Evolutionary conservation across 306 rosid species (phyloP).

Genomic region (Macrotyloma uniflorum): DNA sequence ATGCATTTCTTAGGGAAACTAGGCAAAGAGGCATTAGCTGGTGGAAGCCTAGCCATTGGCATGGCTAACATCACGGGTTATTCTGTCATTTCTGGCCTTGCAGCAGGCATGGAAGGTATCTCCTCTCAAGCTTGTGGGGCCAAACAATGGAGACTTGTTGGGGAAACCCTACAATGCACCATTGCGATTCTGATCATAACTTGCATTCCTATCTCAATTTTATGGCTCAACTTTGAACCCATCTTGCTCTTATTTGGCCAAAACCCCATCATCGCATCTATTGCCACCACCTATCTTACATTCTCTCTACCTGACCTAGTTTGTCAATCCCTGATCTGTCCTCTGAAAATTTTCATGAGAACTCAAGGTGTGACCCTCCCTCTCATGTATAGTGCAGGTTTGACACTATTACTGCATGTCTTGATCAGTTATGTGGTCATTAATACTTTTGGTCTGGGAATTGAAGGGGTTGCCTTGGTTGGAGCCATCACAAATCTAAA

Average conservation of each 20-base stretch:
- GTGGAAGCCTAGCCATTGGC: slow-evolving; percentile 54
- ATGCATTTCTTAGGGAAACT: slow-evolving; percentile 52
- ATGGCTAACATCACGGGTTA: slow-evolving; percentile 53
- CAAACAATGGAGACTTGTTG: slow-evolving; percentile 40
- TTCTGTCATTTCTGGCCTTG: slow-evolving; percentile 53
- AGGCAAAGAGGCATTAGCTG: slow-evolving; percentile 42
- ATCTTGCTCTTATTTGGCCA: slow-evolving; percentile 36
- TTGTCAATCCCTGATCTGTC: slow-evolving; percentile 45
- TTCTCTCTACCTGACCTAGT: slow-evolving; percentile 49
- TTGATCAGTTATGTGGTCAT: slow-evolving; percentile 15
- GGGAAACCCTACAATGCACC: slow-evolving; percentile 49
- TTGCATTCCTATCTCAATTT: slow-evolving; percentile 40
- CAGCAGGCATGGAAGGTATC: slow-evolving; percentile 58
- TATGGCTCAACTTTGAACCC: slow-evolving; percentile 40
- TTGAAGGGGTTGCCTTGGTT: slow-evolving; percentile 45
- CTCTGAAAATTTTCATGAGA: slow-evolving; percentile 47
- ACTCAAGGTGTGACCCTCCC: slow-evolving; percentile 49
- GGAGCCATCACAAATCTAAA: slow-evolving; percentile 37
- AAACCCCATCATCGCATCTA: slow-evolving; percentile 37
- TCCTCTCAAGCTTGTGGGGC: slow-evolving; percentile 62
- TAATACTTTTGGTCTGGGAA: slow-evolving; percentile 21
- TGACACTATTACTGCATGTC: slow-evolving; percentile 32
- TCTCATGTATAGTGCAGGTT: slow-evolving; percentile 30
- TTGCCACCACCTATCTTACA: slow-evolving; percentile 44
- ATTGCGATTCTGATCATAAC: slow-evolving; percentile 31